Percentiles rank a stretch among this genome's conserved stretches.
Conservation (phyloP, 2,329 filamentous ascomycete genomes). For the Colletotrichum higginsianum region DNA sequence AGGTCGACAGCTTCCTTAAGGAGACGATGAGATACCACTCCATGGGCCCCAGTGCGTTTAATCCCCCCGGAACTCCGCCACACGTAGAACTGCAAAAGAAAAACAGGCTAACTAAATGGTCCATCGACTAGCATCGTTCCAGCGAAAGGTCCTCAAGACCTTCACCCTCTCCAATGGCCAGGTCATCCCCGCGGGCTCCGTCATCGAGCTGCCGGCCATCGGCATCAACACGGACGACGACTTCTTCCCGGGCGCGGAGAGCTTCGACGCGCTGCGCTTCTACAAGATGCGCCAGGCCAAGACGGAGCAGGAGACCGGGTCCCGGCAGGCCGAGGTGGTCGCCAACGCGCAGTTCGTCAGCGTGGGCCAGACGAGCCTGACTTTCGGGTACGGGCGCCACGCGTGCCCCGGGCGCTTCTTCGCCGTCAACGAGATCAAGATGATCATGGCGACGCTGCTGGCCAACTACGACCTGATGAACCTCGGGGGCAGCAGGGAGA, state of each 20-base stretch:
- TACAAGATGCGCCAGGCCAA: conserved; percentile 36
- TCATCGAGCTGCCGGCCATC: conserved; percentile 58
- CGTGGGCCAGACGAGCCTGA: conserved; percentile 54
- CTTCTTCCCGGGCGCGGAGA: conserved; percentile 52
- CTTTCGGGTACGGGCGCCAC: conserved; percentile 57
- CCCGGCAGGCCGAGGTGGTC: conserved; percentile 33
- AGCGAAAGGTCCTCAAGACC: conserved; percentile 64
- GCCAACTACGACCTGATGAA: conserved; percentile 58
- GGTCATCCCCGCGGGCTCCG: conserved; percentile 59
- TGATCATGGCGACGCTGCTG: conserved; percentile 58
- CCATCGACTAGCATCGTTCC: conserved; percentile 57
- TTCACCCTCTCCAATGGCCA: conserved; percentile 70
- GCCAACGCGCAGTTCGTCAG: conserved; percentile 56
- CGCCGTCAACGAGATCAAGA: conserved; percentile 61
- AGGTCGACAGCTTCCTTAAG: conserved; percentile 59
- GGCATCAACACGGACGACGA: conserved; percentile 56
- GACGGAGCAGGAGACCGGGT: conserved; percentile 9
- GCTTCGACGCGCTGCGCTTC: conserved; percentile 37
- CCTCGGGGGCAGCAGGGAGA: conserved; percentile 45
- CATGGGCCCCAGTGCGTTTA: conserved; percentile 50
- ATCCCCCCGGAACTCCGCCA: too few relatives aligned
- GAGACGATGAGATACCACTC: conserved; percentile 54
- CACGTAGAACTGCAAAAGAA: too few relatives aligned
- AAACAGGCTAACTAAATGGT: too few relatives aligned
- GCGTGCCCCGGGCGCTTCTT: conserved; percentile 62